A percentile compares a stretch with the other conserved stretches of the same genome.
Evolutionary conservation across 352 stramenopile species (phyloP).

Genomic region (Thalassiosira tumida): DNA sequence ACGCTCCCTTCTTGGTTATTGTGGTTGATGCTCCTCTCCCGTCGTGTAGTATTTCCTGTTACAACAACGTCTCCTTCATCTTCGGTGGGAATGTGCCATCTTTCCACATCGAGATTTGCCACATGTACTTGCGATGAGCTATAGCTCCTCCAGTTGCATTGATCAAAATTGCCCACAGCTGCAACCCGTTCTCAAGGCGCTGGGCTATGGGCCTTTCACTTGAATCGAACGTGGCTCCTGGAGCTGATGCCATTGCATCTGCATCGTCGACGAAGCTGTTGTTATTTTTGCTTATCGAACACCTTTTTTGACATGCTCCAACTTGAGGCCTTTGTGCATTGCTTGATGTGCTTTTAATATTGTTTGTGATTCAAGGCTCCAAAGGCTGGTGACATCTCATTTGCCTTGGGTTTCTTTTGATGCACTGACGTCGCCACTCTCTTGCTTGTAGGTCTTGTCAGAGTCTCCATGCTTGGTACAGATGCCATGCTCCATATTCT

Average conservation of each 20-base stretch:
- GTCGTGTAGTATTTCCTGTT: neutral
- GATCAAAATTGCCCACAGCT: neutral
- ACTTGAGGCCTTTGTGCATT: conserved; percentile 10
- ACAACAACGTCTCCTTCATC: neutral
- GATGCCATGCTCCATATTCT: neutral
- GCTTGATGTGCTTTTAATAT: neutral
- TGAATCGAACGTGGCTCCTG: neutral
- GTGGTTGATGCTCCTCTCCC: neutral
- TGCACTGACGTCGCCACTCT: neutral
- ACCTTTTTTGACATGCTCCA: neutral
- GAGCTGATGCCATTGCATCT: neutral
- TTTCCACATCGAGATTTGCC: neutral
- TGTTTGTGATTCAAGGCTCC: conserved; percentile 17
- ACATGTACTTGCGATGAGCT: conserved; percentile 11
- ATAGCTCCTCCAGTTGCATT: conserved; percentile 19
- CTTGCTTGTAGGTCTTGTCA: neutral
- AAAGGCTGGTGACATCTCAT: neutral
- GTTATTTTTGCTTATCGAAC: neutral
- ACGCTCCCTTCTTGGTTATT: neutral
- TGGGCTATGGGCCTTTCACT: neutral
- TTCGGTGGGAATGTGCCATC: neutral
- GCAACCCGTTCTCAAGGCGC: neutral
- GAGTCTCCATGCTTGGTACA: conserved; percentile 2
- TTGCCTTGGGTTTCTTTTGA: conserved; percentile 26
- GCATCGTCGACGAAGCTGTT: conserved; percentile 42